phyloP scores from a whole-genome alignment of 2,329 filamentous ascomycete genomes.

The Fusarium xylarioides region DNA sequence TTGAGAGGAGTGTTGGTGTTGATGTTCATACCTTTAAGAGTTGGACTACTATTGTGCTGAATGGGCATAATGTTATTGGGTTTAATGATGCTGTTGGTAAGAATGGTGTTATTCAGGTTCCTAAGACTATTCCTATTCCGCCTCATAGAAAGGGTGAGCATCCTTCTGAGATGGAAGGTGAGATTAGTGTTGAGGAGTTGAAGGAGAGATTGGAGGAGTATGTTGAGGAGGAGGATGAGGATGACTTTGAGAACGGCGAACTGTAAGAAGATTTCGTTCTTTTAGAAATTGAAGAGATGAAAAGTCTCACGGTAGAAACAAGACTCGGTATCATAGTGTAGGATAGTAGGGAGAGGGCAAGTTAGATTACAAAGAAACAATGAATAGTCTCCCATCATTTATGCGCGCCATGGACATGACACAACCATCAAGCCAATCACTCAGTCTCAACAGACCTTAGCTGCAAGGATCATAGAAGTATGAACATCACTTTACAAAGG shows the following conservation, averaged over 20 bases:
- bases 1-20: conserved; percentile 73
- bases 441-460: fast-evolving
- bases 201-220: conserved; percentile 44
- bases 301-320: fast-evolving
- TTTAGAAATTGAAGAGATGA: not conserved
- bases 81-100: conserved; percentile 76
- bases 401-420: too few relatives aligned
- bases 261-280: not conserved
- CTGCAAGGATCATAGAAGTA: fast-evolving
- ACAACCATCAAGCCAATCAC: fast-evolving
- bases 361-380: not conserved
- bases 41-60: conserved; percentile 77
- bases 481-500: not conserved
- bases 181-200: conserved; percentile 45
- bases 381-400: not conserved
- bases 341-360: fast-evolving
- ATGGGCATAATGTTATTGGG: conserved; percentile 73
- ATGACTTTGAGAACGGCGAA: conserved; percentile 17
- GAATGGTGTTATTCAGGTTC: conserved; percentile 85
- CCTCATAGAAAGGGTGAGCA: conserved; percentile 59
- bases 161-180: conserved; percentile 10
- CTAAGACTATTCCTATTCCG: conserved; percentile 78
- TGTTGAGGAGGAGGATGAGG: conserved; percentile 20
- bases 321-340: not conserved
- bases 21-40: conserved; percentile 76